Evolutionary conservation across 2,329 filamentous ascomycete genomes (phyloP).

Genomic region (Fusarium redolens): DNA sequence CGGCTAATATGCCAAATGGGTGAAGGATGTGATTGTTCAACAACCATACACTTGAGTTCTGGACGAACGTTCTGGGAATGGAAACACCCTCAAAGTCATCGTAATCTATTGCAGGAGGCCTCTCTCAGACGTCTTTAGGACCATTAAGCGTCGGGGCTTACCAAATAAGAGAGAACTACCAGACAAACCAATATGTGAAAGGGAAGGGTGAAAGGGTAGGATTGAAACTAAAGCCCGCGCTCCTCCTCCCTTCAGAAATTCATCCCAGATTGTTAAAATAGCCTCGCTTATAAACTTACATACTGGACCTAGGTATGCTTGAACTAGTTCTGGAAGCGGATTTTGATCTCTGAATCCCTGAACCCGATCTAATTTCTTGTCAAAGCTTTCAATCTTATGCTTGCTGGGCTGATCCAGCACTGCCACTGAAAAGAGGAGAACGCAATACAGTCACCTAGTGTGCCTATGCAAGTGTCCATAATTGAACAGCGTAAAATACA

Average conservation of each 20-base stretch:
- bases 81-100: neutral
- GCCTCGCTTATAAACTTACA: neutral
- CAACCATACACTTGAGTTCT: neutral
- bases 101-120: neutral
- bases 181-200: neutral
- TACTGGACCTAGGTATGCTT: neutral
- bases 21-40: neutral
- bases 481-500: neutral
- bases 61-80: neutral
- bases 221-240: neutral
- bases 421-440: neutral
- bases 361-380: neutral
- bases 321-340: neutral
- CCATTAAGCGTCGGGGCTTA: neutral
- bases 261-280: neutral
- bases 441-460: neutral
- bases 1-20: constrained; percentile 5
- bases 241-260: neutral
- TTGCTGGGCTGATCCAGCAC: neutral
- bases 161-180: neutral
- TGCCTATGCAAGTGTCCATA: neutral
- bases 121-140: neutral
- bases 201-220: neutral
- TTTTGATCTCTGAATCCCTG: neutral
- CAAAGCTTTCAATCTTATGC: neutral